Evolutionary conservation across 495 filamentous ascomycete genomes (phyloP).

Genomic region (Neurospora sp.): DNA sequence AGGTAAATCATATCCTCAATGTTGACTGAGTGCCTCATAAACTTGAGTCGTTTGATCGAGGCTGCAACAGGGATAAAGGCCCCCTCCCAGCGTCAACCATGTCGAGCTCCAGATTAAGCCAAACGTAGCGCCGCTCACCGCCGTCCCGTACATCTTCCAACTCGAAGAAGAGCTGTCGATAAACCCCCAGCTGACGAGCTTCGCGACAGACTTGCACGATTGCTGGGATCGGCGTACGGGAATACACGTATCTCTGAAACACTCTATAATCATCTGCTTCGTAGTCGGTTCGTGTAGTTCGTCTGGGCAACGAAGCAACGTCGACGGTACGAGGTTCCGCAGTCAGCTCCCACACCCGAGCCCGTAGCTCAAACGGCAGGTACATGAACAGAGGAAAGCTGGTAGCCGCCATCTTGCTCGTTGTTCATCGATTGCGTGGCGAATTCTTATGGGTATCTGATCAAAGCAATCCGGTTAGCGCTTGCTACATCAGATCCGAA

Average conservation of each 20-base stretch:
- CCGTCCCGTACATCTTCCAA: background rate
- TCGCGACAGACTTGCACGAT: background rate
- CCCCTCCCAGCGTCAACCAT: background rate
- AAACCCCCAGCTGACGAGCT: background rate
- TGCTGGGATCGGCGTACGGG: background rate
- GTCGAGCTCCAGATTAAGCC: background rate
- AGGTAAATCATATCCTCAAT: background rate
- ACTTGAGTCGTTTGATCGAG: background rate
- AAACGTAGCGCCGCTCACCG: background rate
- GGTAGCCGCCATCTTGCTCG: background rate
- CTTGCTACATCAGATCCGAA: background rate
- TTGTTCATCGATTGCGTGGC: background rate
- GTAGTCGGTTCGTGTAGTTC: background rate
- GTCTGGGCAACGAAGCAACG: background rate
- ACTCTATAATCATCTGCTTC: background rate
- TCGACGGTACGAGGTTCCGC: background rate
- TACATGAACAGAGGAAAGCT: background rate
- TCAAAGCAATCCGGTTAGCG: background rate
- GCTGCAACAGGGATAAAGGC: background rate
- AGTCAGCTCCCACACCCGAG: background rate
- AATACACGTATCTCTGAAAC: background rate
- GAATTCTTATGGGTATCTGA: background rate
- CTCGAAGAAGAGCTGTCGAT: background rate
- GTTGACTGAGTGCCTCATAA: background rate
- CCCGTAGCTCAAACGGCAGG: background rate